Conservation (phyloP, 2,329 filamentous ascomycete genomes). For the Keithomyces neogunnii region DNA sequence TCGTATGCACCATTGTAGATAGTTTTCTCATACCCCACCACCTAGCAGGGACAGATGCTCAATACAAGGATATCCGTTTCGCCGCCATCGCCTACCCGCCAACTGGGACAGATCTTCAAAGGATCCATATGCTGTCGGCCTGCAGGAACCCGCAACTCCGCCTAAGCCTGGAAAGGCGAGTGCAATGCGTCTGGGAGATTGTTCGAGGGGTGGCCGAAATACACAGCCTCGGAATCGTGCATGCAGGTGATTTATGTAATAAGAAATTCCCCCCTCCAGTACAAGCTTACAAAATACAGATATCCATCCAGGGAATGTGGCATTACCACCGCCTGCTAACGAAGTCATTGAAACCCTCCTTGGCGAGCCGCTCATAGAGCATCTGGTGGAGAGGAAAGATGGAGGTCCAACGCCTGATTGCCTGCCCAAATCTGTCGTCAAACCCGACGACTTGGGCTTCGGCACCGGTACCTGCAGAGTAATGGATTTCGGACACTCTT, state of each 20-base stretch:
- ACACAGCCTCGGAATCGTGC: neutral
- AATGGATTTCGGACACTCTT: neutral
- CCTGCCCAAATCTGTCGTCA: neutral
- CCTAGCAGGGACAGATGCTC: neutral
- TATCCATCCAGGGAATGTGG: neutral
- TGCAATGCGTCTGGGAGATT: neutral
- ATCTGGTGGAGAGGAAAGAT: neutral
- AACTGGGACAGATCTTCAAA: neutral
- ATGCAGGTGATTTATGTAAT: neutral
- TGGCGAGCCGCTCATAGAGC: neutral
- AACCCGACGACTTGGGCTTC: neutral
- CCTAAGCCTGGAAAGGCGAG: neutral
- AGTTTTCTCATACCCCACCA: neutral
- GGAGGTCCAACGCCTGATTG: neutral
- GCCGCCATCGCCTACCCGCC: neutral
- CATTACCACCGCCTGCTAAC: neutral
- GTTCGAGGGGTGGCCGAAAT: neutral
- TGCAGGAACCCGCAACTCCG: neutral
- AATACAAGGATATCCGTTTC: neutral
- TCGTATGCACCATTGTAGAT: neutral
- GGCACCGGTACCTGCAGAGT: neutral
- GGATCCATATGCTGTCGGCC: neutral
- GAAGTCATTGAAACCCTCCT: neutral
- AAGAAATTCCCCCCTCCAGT: too few relatives aligned
- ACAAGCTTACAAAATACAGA: neutral